These are phyloP conservation scores for Phylloporus rhodoxanthus DNA, from an alignment of 768 basidiomycete genomes.

Conservation along the genomic window DNA sequence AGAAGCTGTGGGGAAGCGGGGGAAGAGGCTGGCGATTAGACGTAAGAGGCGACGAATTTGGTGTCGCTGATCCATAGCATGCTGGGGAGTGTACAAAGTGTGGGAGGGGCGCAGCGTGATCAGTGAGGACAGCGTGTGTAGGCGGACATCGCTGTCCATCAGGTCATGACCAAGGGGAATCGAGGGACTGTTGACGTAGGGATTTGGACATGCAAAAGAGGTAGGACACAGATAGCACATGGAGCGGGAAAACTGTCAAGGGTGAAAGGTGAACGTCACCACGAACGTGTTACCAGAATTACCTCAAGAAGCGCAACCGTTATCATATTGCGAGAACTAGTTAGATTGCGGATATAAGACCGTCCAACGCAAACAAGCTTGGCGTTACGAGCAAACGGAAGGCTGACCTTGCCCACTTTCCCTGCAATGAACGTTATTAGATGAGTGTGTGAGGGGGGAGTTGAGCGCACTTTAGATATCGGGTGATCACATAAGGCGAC, in stretches of 20 bases:
- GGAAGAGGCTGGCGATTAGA: constrained; percentile 12
- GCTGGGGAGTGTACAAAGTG: not conserved
- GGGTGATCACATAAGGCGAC: constrained; percentile 11
- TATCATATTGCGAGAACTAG: not conserved
- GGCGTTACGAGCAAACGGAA: not conserved
- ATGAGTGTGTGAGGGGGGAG: not conserved
- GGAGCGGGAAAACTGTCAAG: constrained; percentile 12
- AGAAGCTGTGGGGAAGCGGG: constrained; percentile 21
- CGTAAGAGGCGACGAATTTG: constrained; percentile 5
- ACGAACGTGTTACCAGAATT: constrained; percentile 11
- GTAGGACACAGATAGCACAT: constrained; percentile 2
- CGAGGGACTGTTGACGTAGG: not conserved
- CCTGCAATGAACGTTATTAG: not conserved
- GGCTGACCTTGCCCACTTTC: not conserved
- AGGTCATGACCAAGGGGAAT: not conserved
- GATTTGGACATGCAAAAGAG: not conserved
- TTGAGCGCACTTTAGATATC: constrained; percentile 10
- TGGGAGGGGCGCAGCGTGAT: not conserved
- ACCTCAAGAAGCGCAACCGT: constrained; percentile 9
- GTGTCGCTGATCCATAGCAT: not conserved
- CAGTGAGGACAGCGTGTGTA: not conserved
- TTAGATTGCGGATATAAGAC: constrained; percentile 7
- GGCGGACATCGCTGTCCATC: not conserved
- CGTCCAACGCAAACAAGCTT: not conserved
- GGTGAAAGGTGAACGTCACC: not conserved